Evolutionary conservation across 2,329 filamentous ascomycete genomes (phyloP), one percentile per base, ranked within the genome.

Genomic region (Dichotomopilus funicola): DNA sequence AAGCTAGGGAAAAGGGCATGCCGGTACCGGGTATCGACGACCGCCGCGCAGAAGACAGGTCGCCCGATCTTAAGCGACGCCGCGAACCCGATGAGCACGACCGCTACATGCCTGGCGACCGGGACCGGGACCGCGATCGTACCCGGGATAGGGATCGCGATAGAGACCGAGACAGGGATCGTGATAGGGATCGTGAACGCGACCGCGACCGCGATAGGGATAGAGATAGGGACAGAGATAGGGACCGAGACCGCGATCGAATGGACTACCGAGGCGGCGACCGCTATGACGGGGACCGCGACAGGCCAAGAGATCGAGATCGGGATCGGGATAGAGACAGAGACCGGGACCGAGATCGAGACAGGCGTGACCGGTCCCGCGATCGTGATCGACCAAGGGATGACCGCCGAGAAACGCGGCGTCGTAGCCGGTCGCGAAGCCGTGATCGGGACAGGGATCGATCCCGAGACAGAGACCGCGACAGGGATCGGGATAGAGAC

Each of bases 11-110:
- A 48, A 84, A 84, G 64, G 81, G 81, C 7, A 66, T 82, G 42
- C 79, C 80, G 1, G 69, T 82, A 19, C 79, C 80, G 0, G 78
- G 79, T n/a, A 71, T 81, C n/a, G 78, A 81, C 52, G 79, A 81
- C 61, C 76, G 73, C 59, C 72, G 70, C 50, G 66, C 68, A 5
- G 74, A 72, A 13, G 70, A 70, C 19, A 52, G 49, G 45, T 52
- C 54, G 10, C 54, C 54, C 4, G 54, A 56, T 13, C 34, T 56
- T 7, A 56, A 45, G 19, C 54, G 54, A 38, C 44, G 54, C n/a
- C 53, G 53, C 33, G 53, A 55, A 27, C 45, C 54, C 4, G 54
- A 52, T 36, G 53, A 56, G 13, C 53, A 56, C 4, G 53, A 55
- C 31, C 55, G 55, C 37, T 54, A 56, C 50, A 7, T 53, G 4